Evolutionary conservation across 208 protist species (phyloP).

Genomic region (Leishmania tropica): DNA sequence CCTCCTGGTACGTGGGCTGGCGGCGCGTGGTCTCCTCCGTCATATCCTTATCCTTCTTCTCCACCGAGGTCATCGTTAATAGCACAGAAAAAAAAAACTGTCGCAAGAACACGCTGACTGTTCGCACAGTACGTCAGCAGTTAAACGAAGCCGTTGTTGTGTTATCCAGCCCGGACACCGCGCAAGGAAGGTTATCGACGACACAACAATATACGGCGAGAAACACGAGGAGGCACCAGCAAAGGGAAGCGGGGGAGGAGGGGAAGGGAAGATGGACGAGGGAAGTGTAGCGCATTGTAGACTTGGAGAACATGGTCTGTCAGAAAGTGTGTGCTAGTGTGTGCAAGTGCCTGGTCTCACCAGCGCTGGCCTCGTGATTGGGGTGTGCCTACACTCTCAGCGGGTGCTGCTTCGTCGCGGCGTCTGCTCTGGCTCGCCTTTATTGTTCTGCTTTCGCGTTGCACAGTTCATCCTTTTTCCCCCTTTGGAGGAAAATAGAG

Average conservation of each 20-base stretch:
- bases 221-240: neutral
- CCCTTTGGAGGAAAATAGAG: neutral
- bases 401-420: neutral
- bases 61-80: slow-evolving; percentile 21
- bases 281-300: neutral
- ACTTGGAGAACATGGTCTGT: neutral
- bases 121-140: neutral
- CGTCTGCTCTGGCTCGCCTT: too few relatives aligned
- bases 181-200: neutral
- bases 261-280: neutral
- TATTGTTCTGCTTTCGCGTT: neutral
- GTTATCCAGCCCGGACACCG: neutral
- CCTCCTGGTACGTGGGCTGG: slow-evolving; percentile 55
- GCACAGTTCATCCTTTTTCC: neutral
- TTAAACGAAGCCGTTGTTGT: neutral
- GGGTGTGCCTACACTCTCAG: neutral
- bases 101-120: neutral
- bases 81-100: neutral
- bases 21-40: slow-evolving; percentile 45
- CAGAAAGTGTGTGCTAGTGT: neutral
- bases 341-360: neutral
- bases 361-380: neutral
- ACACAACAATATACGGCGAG: neutral
- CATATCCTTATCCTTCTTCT: slow-evolving; percentile 20
- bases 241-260: neutral